Percentiles rank a stretch among this genome's conserved stretches.
These are phyloP conservation scores for Ceratocystis eucalypticola DNA, from an alignment of 2,329 filamentous ascomycete genomes.

Conservation along the genomic window DNA sequence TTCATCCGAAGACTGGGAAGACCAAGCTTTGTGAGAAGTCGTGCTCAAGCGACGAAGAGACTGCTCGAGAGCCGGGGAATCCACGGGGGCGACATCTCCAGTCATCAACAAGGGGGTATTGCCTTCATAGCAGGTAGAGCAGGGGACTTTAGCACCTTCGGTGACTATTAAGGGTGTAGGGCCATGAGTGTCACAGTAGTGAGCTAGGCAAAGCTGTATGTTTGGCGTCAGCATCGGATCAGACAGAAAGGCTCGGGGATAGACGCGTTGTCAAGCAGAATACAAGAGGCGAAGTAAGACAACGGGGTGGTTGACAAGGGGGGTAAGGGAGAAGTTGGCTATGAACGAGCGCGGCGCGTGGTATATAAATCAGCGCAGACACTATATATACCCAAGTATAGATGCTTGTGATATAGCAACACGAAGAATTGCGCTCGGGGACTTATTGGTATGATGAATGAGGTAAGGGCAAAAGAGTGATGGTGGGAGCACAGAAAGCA, in stretches of 20 bases:
- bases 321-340: neutral
- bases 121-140: constrained; percentile 43
- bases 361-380: neutral
- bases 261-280: neutral
- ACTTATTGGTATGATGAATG: neutral
- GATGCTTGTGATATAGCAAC: neutral
- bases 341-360: neutral
- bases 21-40: constrained; percentile 1
- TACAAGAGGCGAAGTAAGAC: neutral
- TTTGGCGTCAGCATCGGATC: constrained; percentile 19
- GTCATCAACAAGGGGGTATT: constrained; percentile 24
- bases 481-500: neutral
- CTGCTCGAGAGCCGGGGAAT: constrained; percentile 10
- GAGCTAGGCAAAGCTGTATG: constrained; percentile 52
- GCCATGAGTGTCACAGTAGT: constrained; percentile 58
- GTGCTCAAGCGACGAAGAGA: constrained; percentile 10
- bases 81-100: constrained; percentile 7
- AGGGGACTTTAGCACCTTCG: constrained; percentile 49
- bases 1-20: constrained; percentile 11
- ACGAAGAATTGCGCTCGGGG: neutral
- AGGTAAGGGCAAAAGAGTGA: neutral
- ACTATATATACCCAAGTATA: constrained; percentile 5
- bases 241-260: neutral
- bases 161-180: constrained; percentile 58
- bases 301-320: neutral